phyloP scores from a whole-genome alignment of 169 alveolate genomes.

The Eimeria praecox region DNA sequence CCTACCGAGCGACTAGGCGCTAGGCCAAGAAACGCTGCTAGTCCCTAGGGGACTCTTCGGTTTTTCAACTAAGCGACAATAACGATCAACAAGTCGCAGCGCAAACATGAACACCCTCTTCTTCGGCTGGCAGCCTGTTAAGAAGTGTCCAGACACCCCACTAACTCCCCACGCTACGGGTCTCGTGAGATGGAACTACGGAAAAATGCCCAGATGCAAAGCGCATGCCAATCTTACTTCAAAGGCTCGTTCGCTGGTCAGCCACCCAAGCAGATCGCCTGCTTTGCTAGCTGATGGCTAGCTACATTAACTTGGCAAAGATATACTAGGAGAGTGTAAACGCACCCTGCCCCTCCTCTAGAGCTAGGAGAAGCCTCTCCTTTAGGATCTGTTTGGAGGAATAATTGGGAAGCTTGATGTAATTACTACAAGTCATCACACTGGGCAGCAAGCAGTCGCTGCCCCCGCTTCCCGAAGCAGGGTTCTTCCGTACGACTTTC shows the following conservation, averaged over 20 bases:
- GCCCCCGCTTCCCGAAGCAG: constrained; percentile 83
- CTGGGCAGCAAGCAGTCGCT: constrained; percentile 92
- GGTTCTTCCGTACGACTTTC: constrained; percentile 92
- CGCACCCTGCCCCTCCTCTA: constrained; percentile 94
- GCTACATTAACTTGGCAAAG: background rate
- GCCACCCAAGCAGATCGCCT: constrained; percentile 1
- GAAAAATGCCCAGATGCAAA: constrained; percentile 23
- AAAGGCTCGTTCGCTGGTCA: constrained; percentile 4
- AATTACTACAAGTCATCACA: constrained; percentile 97
- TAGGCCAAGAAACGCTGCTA: background rate
- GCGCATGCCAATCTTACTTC: background rate
- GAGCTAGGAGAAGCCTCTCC: constrained; percentile 92
- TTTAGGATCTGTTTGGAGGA: constrained; percentile 90
- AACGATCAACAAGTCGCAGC: background rate
- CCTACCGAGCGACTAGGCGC: background rate
- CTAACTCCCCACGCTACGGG: background rate
- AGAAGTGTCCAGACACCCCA: background rate
- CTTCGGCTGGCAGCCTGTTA: background rate
- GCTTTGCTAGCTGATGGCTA: background rate
- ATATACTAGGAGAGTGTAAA: constrained; percentile 90
- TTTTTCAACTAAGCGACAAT: background rate
- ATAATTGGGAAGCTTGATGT: constrained; percentile 96
- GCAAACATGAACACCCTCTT: background rate
- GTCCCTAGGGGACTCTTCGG: background rate
- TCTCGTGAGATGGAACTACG: background rate